Evolutionary conservation across 2,329 filamentous ascomycete species (phyloP), one percentile per base, ranked within the genome.

Genomic region (Tolypocladium endophyticum): DNA sequence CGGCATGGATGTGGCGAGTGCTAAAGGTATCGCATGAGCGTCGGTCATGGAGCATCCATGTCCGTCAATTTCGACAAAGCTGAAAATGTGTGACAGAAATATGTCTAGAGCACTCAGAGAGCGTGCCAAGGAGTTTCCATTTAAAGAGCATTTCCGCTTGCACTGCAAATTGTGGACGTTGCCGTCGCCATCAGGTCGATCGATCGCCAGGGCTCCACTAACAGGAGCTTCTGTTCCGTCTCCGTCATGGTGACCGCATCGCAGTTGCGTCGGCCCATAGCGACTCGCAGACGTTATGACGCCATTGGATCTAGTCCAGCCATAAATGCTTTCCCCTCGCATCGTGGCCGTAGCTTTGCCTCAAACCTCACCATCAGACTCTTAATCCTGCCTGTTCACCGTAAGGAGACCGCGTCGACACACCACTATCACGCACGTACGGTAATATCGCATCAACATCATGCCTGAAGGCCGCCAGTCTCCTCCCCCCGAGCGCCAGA

Each of bases 401-500:
- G 43, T 25, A 54, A 30, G 3, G 28, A 20, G 16, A 52, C 3
- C 16, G 9, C 6, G 4, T 9, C 45, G 6, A 20, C 25, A 45
- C 41, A 30, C 1, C 23, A 4, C 23, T 47, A 14, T 16, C 12
- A 38, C 11, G 33, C 52, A 33, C 47, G 62, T 58, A 57, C 56
- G 4, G 66, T 11, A 2, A n/a, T 64, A 72, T 64, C 68, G 66
- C 64, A 62, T 35, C 28, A 23, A 61, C 65, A 85, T 64, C 69
- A 90, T 91, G 88, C 86, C 88, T 69, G 74, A 82, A 74, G 88
- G 89, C 72, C 86, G 87, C 70, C 83, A 96, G 76, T 96, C 91
- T 38, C 92, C 91, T 63, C 77, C 86, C 58, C 89, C 89, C 35
- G 85, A 89, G 76, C 71, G 73, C 65, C 89, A 90, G 75, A 76